phyloP scores from a whole-genome alignment of 2,329 filamentous ascomycete species.

The Beauveria varroae region DNA sequence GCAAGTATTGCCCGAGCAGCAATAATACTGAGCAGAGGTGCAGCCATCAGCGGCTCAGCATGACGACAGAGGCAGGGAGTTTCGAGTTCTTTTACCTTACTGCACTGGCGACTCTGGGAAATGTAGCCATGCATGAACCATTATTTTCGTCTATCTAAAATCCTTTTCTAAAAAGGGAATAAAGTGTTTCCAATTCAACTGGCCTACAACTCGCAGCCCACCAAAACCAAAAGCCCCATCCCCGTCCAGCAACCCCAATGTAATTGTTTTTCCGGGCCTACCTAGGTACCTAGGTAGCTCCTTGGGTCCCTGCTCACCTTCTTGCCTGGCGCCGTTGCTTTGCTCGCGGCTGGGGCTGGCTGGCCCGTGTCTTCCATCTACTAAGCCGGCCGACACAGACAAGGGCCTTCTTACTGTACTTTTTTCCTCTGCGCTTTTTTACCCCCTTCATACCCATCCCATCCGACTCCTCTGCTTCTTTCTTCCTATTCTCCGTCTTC shows the following conservation, averaged over 20 bases:
- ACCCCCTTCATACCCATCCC: constrained; percentile 12
- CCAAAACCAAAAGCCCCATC: neutral
- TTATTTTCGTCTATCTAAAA: no score
- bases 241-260: neutral
- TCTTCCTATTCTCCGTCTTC: constrained; percentile 21
- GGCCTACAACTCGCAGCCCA: neutral
- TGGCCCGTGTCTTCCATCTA: neutral
- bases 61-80: neutral
- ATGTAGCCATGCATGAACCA: no score
- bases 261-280: neutral
- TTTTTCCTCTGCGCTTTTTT: constrained; percentile 16
- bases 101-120: no score
- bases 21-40: neutral
- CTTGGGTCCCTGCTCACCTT: neutral
- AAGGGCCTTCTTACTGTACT: neutral
- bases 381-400: neutral
- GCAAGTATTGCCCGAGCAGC: neutral
- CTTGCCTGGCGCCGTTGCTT: neutral
- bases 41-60: neutral
- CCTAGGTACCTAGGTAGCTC: neutral
- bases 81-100: no score
- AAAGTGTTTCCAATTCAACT: neutral
- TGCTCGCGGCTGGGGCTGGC: neutral
- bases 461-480: constrained; percentile 21
- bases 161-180: no score